Conservation (phyloP, 495 filamentous ascomycete species). For the Bombardia bombarda region DNA sequence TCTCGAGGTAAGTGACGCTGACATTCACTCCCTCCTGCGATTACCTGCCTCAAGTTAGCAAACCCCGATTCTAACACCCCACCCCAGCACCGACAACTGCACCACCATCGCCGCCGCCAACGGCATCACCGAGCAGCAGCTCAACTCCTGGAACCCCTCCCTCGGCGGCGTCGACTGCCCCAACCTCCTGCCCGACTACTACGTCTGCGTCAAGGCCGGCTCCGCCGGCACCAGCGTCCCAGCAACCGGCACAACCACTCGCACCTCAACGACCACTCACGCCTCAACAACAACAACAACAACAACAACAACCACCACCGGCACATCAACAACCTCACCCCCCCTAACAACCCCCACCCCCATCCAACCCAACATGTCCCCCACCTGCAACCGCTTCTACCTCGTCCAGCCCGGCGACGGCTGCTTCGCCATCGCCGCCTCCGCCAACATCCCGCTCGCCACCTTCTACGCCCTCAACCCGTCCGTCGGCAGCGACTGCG, state of each 20-base stretch:
- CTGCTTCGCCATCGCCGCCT: neutral
- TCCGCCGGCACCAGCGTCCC: too few species aligned
- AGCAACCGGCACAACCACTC: neutral
- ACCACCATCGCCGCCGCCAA: too few species aligned
- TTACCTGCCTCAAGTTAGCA: too few species aligned
- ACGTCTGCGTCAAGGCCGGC: too few species aligned
- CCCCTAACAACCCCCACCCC: neutral
- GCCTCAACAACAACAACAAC: neutral
- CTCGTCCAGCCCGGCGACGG: neutral
- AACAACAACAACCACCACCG: neutral
- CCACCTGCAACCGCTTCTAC: slow-evolving; percentile 2
- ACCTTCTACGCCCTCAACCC: slow-evolving; percentile 2
- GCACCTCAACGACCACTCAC: neutral
- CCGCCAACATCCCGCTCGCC: neutral
- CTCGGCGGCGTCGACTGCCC: too few species aligned
- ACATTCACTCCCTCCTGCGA: too few species aligned
- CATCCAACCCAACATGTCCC: neutral
- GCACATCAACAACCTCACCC: neutral
- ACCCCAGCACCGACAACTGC: too few species aligned
- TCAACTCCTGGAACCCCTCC: too few species aligned
- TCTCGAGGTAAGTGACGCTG: too few species aligned
- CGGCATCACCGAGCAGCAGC: too few species aligned
- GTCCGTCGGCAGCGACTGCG: neutral
- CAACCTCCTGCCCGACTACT: too few species aligned
- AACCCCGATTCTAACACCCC: too few species aligned